Evolutionary conservation across 352 stramenopile species (phyloP), one percentile per base, ranked within the genome.

Genomic region (Globisporangium acanthophoron): DNA sequence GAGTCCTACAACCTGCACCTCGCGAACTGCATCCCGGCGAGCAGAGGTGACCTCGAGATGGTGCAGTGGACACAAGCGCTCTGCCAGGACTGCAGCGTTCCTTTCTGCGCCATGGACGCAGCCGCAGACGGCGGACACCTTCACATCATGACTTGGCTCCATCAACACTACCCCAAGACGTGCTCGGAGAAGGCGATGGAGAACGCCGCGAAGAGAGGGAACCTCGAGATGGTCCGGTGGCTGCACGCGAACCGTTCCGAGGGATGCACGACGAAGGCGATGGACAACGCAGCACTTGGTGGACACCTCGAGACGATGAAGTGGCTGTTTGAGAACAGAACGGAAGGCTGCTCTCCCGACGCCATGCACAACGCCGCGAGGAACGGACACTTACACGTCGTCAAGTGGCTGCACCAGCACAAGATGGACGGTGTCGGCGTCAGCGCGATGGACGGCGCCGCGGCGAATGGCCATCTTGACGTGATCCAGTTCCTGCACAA

Each of bases 211-310:
- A 12, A 35, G 3, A 11, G 24, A 1, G 54, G 43, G 2, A 33
- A 59, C 43, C 29, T 59, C 18, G 44, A 52, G n/a, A 31, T 50
- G n/a, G 13, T 59, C 3, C 21, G 21, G 53, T 59, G 41, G 41
- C 41, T 59, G 16, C 43, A 52, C 29, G 29, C 15, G 11, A 59
- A 16, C 37, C 40, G 52, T 3, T 37, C 16, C 18, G 52, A 57
- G 41, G 52, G 39, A 24, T 59, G 43, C 20, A 20, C 41, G 1
- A 6, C 8, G 1, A 15, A 24, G 0, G 53, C 31, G 16, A 48
- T 60, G 33, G 31, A 54, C 24, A 15, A 11, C 5, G 54, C 31
- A 49, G 41, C 41, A 8, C 15, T 16, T 20, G 44, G 20, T 3
- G 52, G 40, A 5, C 52, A 58, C 27, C 40, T 58, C 15, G 24